Evolutionary conservation across 192 early-diverging fungal genomes (phyloP).

Genomic region (Coemansia sp.): DNA sequence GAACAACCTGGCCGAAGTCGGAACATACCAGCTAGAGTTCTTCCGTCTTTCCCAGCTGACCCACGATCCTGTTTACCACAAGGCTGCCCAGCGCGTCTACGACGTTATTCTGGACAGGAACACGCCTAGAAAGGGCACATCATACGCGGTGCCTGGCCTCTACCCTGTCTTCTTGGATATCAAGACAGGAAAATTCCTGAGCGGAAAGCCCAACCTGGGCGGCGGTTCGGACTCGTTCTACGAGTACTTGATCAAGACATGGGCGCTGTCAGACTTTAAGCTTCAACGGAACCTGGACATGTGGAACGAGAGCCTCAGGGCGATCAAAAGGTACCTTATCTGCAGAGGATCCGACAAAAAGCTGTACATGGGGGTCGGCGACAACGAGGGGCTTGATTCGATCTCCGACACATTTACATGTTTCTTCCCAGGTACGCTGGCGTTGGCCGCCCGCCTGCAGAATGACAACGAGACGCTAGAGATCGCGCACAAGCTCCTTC

Average conservation of each 20-base stretch:
- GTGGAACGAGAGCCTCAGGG: conserved; percentile 48
- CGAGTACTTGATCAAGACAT: conserved; percentile 93
- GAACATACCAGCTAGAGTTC: conserved; percentile 72
- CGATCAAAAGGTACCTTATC: conserved; percentile 48
- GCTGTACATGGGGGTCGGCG: conserved; percentile 54
- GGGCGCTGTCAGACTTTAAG: conserved; percentile 67
- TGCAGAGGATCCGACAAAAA: conserved; percentile 45
- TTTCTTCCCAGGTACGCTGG: conserved; percentile 55
- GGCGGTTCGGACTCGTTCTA: conserved; percentile 92
- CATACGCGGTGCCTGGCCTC: conserved; percentile 59
- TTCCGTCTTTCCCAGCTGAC: conserved; percentile 83
- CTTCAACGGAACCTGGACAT: conserved; percentile 50
- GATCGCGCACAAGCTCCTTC: conserved; percentile 40
- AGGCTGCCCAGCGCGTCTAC: conserved; percentile 64
- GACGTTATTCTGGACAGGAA: conserved; percentile 51
- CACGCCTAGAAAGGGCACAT: conserved; percentile 34
- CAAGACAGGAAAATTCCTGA: conserved; percentile 48
- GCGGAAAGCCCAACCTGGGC: conserved; percentile 73
- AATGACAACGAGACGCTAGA: conserved; percentile 37
- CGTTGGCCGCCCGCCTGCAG: conserved; percentile 44
- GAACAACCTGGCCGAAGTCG: conserved; percentile 54
- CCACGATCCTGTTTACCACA: conserved; percentile 79
- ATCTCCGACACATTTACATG: conserved; percentile 53
- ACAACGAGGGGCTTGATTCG: conserved; percentile 50
- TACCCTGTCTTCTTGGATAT: conserved; percentile 73